Evolutionary conservation across 768 basidiomycete genomes (phyloP).

Genomic region (Daedaleopsis sinensis): DNA sequence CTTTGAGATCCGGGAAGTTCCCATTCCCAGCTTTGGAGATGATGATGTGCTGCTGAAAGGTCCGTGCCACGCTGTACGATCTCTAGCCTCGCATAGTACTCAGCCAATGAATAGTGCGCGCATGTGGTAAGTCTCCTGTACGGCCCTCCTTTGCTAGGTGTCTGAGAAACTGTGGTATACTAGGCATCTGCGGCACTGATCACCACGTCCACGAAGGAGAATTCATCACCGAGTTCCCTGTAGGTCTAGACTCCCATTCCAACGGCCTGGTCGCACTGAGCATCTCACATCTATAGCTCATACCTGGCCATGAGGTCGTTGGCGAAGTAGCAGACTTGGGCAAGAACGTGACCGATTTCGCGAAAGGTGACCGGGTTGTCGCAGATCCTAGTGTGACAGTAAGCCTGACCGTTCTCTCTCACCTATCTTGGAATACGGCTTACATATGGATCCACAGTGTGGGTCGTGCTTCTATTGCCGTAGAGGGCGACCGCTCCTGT

Average conservation of each 20-base stretch:
- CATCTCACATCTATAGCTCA: slow-evolving; percentile 47
- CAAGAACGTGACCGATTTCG: slow-evolving; percentile 78
- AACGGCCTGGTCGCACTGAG: neutral
- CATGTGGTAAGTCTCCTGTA: slow-evolving; percentile 19
- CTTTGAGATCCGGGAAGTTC: slow-evolving; percentile 69
- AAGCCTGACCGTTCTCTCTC: slow-evolving; percentile 29
- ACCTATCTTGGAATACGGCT: neutral
- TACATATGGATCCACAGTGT: slow-evolving; percentile 50
- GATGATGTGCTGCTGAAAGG: slow-evolving; percentile 81
- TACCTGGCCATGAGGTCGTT: slow-evolving; percentile 77
- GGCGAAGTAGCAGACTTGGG: slow-evolving; percentile 76
- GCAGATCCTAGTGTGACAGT: slow-evolving; percentile 80
- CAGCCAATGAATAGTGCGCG: slow-evolving; percentile 12
- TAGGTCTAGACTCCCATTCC: slow-evolving; percentile 33
- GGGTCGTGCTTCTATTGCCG: slow-evolving; percentile 87
- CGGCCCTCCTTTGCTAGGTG: neutral
- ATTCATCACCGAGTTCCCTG: slow-evolving; percentile 73
- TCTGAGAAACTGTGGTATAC: neutral
- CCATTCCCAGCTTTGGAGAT: slow-evolving; percentile 64
- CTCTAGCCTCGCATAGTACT: neutral
- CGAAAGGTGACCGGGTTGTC: slow-evolving; percentile 79
- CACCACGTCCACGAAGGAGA: slow-evolving; percentile 65
- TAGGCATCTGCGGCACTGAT: slow-evolving; percentile 72
- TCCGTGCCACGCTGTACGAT: slow-evolving; percentile 19
- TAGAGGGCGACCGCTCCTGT: slow-evolving; percentile 78